These are phyloP conservation scores for Calophaca sinica DNA, from an alignment of 306 rosid species.

Conservation along the genomic window DNA sequence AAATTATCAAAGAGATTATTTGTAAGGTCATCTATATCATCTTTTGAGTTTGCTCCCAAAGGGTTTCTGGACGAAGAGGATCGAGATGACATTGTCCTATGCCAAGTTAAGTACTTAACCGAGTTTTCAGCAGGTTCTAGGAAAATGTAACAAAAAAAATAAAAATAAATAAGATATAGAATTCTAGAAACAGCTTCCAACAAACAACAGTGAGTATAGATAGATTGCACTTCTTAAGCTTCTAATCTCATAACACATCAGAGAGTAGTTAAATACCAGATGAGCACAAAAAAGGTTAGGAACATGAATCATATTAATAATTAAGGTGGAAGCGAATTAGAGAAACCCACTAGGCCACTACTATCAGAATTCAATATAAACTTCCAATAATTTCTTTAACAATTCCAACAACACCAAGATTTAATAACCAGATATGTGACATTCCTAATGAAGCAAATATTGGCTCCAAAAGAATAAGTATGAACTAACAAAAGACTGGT, in stretches of 20 bases:
- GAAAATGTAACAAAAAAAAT: conserved; percentile 31
- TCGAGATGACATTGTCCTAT: conserved; percentile 74
- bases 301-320: conserved; percentile 12
- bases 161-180: conserved; percentile 12
- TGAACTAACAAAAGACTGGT: neutral
- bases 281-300: conserved; percentile 28
- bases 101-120: conserved; percentile 84
- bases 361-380: conserved; percentile 6
- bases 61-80: conserved; percentile 84
- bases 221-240: conserved; percentile 19
- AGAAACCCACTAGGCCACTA: neutral
- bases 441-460: neutral
- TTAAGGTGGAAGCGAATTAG: neutral
- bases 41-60: conserved; percentile 71
- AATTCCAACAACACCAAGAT: conserved; percentile 3
- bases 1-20: conserved; percentile 66
- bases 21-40: conserved; percentile 61
- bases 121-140: conserved; percentile 78
- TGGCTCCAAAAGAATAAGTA: conserved; percentile 11
- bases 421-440: neutral
- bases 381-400: conserved; percentile 21
- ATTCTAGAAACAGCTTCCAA: conserved; percentile 29
- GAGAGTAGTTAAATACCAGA: conserved; percentile 17
- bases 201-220: conserved; percentile 14
- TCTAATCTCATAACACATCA: conserved; percentile 7